phyloP scores from a whole-genome alignment of 2,329 filamentous ascomycete genomes.

The Cladophialophora chaetospira region DNA sequence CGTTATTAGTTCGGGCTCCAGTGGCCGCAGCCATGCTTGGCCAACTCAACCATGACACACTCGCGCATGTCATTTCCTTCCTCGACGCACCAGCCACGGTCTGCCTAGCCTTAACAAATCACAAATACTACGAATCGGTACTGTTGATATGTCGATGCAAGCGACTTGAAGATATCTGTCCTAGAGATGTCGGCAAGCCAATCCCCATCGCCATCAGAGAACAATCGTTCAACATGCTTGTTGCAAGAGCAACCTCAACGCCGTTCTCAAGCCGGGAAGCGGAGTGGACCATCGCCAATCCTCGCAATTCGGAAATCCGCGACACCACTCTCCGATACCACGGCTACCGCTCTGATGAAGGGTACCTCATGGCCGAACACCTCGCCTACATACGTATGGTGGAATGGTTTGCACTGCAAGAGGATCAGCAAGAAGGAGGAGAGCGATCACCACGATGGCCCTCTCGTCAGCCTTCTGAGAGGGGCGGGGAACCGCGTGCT shows the following conservation, averaged over 20 bases:
- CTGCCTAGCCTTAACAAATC: neutral
- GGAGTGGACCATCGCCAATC: neutral
- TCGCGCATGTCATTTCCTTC: neutral
- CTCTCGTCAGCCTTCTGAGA: neutral
- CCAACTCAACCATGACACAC: neutral
- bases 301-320: neutral
- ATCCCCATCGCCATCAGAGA: neutral
- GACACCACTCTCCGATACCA: neutral
- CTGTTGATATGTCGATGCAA: neutral
- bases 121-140: neutral
- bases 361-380: neutral
- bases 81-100: neutral
- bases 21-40: neutral
- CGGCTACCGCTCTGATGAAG: neutral
- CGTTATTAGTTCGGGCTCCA: too few species aligned
- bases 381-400: neutral
- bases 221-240: neutral
- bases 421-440: neutral
- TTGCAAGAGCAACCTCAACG: neutral
- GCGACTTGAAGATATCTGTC: neutral
- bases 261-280: neutral
- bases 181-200: neutral
- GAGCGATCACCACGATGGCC: neutral
- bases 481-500: neutral
- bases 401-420: too few species aligned